Conservation (phyloP, 768 basidiomycete species). For the Cyclocybe cylindracea region DNA sequence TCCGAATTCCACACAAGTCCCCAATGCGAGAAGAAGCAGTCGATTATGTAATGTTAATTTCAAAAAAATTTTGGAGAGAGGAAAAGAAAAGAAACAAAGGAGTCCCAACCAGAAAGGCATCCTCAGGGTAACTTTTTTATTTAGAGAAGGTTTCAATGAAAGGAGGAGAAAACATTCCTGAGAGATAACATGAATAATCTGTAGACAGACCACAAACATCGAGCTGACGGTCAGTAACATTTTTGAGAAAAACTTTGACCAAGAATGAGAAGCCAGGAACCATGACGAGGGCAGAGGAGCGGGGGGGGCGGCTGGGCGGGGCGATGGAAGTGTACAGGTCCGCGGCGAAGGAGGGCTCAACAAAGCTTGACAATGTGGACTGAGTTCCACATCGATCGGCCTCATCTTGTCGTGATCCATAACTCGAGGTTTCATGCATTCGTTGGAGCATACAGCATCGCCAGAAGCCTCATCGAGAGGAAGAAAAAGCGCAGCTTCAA, state of each 20-base stretch:
- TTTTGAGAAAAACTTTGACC: slow-evolving; percentile 92
- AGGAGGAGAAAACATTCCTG: no score
- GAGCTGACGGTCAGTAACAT: slow-evolving; percentile 89
- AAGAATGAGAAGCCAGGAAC: slow-evolving; percentile 81
- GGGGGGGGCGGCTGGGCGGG: no score
- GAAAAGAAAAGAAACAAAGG: no score
- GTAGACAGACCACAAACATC: no score
- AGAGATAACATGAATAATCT: no score
- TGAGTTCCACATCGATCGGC: not conserved
- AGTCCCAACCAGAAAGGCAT: no score
- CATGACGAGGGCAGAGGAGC: slow-evolving; percentile 83
- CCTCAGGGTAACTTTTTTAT: no score
- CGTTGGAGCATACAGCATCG: slow-evolving; percentile 13
- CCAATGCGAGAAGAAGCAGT: no score
- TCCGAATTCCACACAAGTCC: no score
- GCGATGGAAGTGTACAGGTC: slow-evolving; percentile 56
- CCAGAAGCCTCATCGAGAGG: slow-evolving; percentile 12
- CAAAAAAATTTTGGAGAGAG: no score
- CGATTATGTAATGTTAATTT: no score
- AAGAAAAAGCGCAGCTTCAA: slow-evolving; percentile 35
- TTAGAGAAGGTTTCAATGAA: no score
- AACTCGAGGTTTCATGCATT: slow-evolving; percentile 42
- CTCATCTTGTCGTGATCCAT: slow-evolving; percentile 27
- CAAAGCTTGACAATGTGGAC: slow-evolving; percentile 8
- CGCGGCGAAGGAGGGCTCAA: slow-evolving; percentile 2